Evolutionary conservation across 495 filamentous ascomycete species (phyloP), one percentile per base, ranked within the genome.

Genomic region (Durotheca rogersii): DNA sequence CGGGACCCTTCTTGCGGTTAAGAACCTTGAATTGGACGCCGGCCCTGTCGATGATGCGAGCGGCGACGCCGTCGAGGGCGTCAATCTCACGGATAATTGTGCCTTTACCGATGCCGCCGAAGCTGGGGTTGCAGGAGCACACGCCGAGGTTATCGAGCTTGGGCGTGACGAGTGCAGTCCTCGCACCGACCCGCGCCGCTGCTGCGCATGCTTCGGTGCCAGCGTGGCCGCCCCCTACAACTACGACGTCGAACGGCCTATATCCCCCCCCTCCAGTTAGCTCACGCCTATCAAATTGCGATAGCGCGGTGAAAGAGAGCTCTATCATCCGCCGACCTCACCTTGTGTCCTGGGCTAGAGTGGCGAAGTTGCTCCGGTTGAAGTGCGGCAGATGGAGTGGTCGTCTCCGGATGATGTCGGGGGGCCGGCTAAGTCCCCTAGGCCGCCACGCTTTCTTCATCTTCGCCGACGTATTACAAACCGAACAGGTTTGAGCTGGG

Each of bases 41-140:
- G 16, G 93, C 88, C 68, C 92, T 95, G 67, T 98, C 93, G 31
- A 95, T 87, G 19, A 96, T 88, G 7, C 89, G 79, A 1, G 90
- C 92, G 0, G 87, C 86, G 7, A 98, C 78, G 1, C 93, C 93
- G 66, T 98, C 93, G 58, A 98, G 79, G 0, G 93, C 94, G 72
- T 98, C 93, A 20, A 98, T 84, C 67, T 98, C 93, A 2, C 92
- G 84, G 25, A 98, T 73, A 78, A 98, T 97, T 11, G 87, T 96
- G 7, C 93, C 93, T 68, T 98, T 98, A n/a, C 93, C 93, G 58
- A 98, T 98, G 23, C 93, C 93, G 36, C 93, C 93, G 65, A 98
- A 95, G 47, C 87, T 93, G 19, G 93, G 93, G 68, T 98, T 98
- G 74, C 93, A 98, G 41, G 92, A 96, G 71, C 94, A 97, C 15